Evolutionary conservation across 2,329 filamentous ascomycete species (phyloP).

Genomic region (Colletotrichum sp.): DNA sequence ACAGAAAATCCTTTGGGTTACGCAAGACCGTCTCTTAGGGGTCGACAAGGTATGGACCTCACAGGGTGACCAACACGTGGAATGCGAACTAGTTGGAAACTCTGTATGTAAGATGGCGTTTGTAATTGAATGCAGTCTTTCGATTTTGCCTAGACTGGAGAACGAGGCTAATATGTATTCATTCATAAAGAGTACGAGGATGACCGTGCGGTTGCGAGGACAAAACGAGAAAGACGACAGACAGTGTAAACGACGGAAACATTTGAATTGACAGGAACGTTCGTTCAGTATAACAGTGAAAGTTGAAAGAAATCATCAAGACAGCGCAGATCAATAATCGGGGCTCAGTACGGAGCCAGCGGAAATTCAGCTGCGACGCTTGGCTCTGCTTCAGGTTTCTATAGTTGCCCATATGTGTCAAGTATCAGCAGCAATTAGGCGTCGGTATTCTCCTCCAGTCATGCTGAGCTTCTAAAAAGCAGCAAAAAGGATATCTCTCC

Average conservation of each 20-base stretch:
- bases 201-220: not conserved
- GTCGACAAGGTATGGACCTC: not conserved
- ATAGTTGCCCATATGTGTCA: not conserved
- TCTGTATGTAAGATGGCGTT: not conserved
- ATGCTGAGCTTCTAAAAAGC: not conserved
- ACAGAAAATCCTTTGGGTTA: not conserved
- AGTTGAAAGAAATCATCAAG: not conserved
- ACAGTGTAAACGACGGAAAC: not conserved
- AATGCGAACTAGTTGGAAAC: not conserved
- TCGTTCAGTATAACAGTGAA: not conserved
- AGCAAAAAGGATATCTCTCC: not conserved
- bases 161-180: not conserved
- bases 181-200: not conserved
- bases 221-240: not conserved
- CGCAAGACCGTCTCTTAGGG: not conserved
- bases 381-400: accelerated
- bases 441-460: not conserved
- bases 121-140: not conserved
- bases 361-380: not conserved
- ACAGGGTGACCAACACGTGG: not conserved
- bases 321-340: not conserved
- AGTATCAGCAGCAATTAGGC: not conserved
- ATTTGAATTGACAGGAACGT: not conserved
- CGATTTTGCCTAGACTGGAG: not conserved
- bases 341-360: no score